phyloP scores from a whole-genome alignment of 208 protist genomes.

The Trypanosomatidae sp. region DNA sequence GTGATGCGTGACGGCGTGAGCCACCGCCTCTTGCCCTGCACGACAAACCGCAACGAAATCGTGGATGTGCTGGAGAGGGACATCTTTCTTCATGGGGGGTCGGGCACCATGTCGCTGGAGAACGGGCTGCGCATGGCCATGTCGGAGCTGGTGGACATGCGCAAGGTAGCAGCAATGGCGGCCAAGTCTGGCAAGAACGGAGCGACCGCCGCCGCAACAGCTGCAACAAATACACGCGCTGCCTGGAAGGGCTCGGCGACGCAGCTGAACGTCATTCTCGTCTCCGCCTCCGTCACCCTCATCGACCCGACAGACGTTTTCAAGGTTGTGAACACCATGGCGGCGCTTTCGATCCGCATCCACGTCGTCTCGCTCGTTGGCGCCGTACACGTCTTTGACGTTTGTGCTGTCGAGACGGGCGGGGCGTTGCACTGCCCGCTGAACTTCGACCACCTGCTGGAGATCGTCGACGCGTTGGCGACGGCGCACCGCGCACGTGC shows the following conservation, averaged over 20 bases:
- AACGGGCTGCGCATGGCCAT: slow-evolving; percentile 80
- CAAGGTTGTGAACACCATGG: slow-evolving; percentile 44
- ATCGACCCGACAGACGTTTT: slow-evolving; percentile 83
- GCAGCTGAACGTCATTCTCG: slow-evolving; percentile 56
- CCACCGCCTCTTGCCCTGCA: slow-evolving; percentile 53
- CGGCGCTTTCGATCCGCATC: slow-evolving; percentile 45
- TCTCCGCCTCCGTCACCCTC: slow-evolving; percentile 76
- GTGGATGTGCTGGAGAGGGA: slow-evolving; percentile 61
- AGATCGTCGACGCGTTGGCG: slow-evolving; percentile 50
- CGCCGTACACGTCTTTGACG: slow-evolving; percentile 78
- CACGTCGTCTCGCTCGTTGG: slow-evolving; percentile 75
- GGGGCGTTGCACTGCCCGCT: slow-evolving; percentile 69
- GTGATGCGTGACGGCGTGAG: slow-evolving; percentile 82
- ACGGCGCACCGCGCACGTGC: slow-evolving; percentile 17
- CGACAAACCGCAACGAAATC: slow-evolving; percentile 69
- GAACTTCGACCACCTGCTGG: slow-evolving; percentile 71
- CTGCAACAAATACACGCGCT: background rate
- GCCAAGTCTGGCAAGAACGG: background rate
- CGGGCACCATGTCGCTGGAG: slow-evolving; percentile 69
- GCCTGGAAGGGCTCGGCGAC: slow-evolving; percentile 24
- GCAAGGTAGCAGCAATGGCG: slow-evolving; percentile 36
- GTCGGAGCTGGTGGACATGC: slow-evolving; percentile 75
- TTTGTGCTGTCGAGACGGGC: slow-evolving; percentile 48
- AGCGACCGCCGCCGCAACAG: background rate
- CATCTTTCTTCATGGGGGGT: slow-evolving; percentile 80